Percentiles rank a stretch among this genome's conserved stretches.
Evolutionary conservation across 2,329 filamentous ascomycete species (phyloP).

Genomic region (Sporothrix protearum): DNA sequence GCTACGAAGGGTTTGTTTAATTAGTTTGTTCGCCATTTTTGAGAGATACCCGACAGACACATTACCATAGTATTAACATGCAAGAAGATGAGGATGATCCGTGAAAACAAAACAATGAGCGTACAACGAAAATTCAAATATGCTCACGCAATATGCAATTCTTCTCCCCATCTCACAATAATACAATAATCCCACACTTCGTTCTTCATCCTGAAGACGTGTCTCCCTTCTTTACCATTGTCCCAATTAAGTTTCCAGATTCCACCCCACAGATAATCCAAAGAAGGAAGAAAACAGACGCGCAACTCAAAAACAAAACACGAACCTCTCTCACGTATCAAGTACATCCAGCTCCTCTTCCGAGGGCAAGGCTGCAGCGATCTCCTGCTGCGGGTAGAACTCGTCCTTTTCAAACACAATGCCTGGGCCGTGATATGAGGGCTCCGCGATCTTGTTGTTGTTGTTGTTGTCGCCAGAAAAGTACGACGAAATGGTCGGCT

Average conservation of each 20-base stretch:
- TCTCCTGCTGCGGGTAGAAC: conserved; percentile 35
- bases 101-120: background rate
- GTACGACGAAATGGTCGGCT: background rate
- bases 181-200: too few species aligned
- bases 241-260: background rate
- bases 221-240: background rate
- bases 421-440: conserved; percentile 51
- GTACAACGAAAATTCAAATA: background rate
- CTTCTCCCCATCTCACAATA: background rate
- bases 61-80: background rate
- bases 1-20: background rate
- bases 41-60: conserved; percentile 8
- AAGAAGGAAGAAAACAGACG: background rate
- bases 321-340: conserved; percentile 35
- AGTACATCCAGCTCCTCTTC: conserved; percentile 44
- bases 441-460: conserved; percentile 37
- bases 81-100: background rate
- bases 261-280: background rate
- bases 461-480: background rate
- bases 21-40: background rate
- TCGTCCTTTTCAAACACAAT: conserved; percentile 53
- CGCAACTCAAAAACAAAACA: background rate
- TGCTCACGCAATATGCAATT: background rate
- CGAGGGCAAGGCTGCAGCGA: conserved; percentile 39
- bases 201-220: background rate